Evolutionary conservation across 2,329 filamentous ascomycete genomes (phyloP).

Genomic region (Colletotrichum neosansevieriae): DNA sequence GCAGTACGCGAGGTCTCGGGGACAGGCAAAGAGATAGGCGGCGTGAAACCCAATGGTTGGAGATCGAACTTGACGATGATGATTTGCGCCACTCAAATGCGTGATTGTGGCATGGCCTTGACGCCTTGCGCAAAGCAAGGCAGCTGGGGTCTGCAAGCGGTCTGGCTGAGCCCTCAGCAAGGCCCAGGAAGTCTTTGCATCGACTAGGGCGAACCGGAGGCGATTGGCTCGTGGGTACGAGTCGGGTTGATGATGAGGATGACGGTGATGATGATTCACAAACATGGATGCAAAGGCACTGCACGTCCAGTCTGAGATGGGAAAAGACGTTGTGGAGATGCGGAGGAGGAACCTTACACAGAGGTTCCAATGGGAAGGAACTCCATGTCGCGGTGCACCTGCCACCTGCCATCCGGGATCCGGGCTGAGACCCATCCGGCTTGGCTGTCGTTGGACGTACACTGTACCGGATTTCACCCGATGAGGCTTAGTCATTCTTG

Average conservation of each 20-base stretch:
- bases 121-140: background rate
- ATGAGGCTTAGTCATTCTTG: slow-evolving; percentile 17
- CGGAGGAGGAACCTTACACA: background rate
- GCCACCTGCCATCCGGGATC: background rate
- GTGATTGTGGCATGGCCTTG: background rate
- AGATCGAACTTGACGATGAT: background rate
- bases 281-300: no score
- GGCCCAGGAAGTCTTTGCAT: slow-evolving; percentile 1
- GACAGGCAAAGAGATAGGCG: background rate
- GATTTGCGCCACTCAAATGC: background rate
- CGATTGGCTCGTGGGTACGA: background rate
- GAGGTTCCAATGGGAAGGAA: no score
- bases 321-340: background rate
- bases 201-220: background rate
- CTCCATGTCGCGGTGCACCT: no score
- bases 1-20: no score
- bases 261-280: background rate
- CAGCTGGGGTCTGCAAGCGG: slow-evolving; percentile 3
- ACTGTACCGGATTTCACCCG: background rate
- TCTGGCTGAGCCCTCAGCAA: slow-evolving; percentile 1
- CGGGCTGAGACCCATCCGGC: background rate
- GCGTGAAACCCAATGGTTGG: background rate
- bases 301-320: no score
- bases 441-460: background rate
- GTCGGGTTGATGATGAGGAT: slow-evolving; percentile 1